These are phyloP conservation scores for Chalciporus sphaerocephalus DNA, from an alignment of 768 basidiomycete genomes.

Conservation along the genomic window DNA sequence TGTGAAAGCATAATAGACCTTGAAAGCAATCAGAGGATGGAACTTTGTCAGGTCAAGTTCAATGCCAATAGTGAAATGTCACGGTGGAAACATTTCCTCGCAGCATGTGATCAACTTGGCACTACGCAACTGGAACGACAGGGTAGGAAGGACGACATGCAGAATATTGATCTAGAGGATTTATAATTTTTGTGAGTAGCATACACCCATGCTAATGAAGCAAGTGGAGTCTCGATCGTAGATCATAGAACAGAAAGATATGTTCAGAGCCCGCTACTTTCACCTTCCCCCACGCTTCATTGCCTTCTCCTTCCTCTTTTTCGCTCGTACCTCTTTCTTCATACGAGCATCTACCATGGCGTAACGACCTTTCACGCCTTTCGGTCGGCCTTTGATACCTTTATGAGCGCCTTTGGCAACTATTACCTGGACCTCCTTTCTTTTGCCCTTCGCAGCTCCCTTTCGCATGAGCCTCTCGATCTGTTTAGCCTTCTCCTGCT, in stretches of 20 bases:
- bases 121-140: conserved; percentile 27
- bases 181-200: conserved; percentile 3
- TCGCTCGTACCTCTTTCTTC: conserved; percentile 89
- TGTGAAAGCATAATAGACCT: conserved; percentile 52
- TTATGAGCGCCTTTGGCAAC: conserved; percentile 90
- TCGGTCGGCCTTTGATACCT: conserved; percentile 89
- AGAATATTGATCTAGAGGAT: conserved; percentile 4
- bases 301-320: conserved; percentile 75
- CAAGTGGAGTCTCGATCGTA: neutral
- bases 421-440: conserved; percentile 78
- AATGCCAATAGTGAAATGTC: conserved; percentile 33
- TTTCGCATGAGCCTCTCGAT: conserved; percentile 90
- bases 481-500: conserved; percentile 89
- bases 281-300: conserved; percentile 46
- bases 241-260: neutral
- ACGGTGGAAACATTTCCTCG: conserved; percentile 45
- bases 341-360: conserved; percentile 91
- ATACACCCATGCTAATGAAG: conserved; percentile 1
- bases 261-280: conserved; percentile 18
- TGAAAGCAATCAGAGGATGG: conserved; percentile 48
- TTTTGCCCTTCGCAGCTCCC: conserved; percentile 65
- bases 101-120: conserved; percentile 42
- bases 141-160: conserved; percentile 11
- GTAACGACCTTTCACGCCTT: conserved; percentile 93
- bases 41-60: conserved; percentile 53